Conservation (phyloP, 768 basidiomycete species). For the Sporobolomyces phaffii region DNA sequence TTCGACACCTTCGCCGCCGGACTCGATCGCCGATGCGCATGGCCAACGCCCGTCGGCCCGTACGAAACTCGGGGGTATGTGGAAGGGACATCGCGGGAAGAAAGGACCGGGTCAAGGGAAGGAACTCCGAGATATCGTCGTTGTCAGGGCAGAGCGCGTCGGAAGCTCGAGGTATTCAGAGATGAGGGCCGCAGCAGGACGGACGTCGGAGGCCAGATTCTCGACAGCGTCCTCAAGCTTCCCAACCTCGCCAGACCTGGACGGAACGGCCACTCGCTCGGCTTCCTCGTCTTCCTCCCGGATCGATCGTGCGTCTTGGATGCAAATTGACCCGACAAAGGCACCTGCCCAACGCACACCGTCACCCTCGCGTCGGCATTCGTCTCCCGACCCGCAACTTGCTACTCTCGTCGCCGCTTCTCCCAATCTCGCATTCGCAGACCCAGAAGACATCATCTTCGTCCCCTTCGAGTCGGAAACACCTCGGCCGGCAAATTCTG, state of each 20-base stretch:
- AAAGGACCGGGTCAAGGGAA: not conserved
- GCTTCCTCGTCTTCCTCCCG: not conserved
- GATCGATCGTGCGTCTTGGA: conserved; percentile 7
- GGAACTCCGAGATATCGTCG: not conserved
- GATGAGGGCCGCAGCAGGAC: not conserved
- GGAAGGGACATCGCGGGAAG: not conserved
- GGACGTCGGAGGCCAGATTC: not conserved
- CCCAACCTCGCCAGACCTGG: not conserved
- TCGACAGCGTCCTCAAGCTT: not conserved
- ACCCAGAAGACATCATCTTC: not conserved
- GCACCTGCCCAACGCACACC: not conserved
- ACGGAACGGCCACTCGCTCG: not conserved
- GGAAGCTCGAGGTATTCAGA: conserved; percentile 1
- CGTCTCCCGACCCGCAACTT: not conserved
- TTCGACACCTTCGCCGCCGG: not conserved
- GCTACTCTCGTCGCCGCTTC: conserved; percentile 19
- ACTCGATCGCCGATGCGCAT: not conserved
- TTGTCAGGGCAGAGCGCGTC: conserved; percentile 1
- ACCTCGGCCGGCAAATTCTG: not conserved
- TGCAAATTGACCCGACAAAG: not conserved
- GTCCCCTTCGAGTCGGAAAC: not conserved
- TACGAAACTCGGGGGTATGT: not conserved
- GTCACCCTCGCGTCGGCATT: not conserved
- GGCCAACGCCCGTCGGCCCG: not conserved
- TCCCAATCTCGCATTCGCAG: conserved; percentile 15